Percentiles rank a stretch among this genome's conserved stretches.
phyloP scores from a whole-genome alignment of 1,139 yeast species.

The Geotrichum restrictum region DNA sequence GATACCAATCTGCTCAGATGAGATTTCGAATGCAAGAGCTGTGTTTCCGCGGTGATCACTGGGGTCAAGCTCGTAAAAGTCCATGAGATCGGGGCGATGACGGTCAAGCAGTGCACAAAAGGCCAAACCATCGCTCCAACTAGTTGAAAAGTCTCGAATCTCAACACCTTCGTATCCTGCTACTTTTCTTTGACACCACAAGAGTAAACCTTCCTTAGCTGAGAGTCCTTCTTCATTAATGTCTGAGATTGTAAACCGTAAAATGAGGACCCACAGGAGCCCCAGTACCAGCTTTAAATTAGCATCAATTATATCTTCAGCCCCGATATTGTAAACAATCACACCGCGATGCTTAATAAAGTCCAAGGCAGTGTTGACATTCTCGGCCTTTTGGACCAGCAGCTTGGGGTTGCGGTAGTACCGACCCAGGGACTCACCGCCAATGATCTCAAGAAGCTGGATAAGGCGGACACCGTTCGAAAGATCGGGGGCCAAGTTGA shows the following conservation, averaged over 20 bases:
- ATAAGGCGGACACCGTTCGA: constrained; percentile 39
- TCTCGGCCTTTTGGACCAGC: constrained; percentile 60
- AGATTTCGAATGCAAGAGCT: constrained; percentile 41
- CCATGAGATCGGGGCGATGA: constrained; percentile 45
- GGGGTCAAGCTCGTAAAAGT: constrained; percentile 39
- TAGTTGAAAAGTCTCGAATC: constrained; percentile 42
- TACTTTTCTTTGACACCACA: constrained; percentile 47
- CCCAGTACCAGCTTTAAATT: constrained; percentile 62
- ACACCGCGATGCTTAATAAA: constrained; percentile 53
- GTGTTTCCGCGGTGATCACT: constrained; percentile 36
- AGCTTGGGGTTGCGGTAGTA: constrained; percentile 47
- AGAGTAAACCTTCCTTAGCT: constrained; percentile 44
- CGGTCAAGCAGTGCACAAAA: constrained; percentile 47
- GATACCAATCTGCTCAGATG: constrained; percentile 48
- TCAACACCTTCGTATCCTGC: constrained; percentile 41
- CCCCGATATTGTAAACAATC: constrained; percentile 56
- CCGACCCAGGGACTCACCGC: constrained; percentile 41
- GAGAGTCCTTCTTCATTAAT: constrained; percentile 44
- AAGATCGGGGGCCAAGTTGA: constrained; percentile 35
- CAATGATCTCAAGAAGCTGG: constrained; percentile 41
- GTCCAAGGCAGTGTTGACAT: constrained; percentile 54
- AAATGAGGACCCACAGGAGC: constrained; percentile 58
- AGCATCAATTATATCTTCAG: constrained; percentile 66
- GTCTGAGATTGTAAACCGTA: constrained; percentile 49
- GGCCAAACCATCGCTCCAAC: constrained; percentile 50